Conservation (phyloP, 306 rosid genomes). For the Corylus avellana region DNA sequence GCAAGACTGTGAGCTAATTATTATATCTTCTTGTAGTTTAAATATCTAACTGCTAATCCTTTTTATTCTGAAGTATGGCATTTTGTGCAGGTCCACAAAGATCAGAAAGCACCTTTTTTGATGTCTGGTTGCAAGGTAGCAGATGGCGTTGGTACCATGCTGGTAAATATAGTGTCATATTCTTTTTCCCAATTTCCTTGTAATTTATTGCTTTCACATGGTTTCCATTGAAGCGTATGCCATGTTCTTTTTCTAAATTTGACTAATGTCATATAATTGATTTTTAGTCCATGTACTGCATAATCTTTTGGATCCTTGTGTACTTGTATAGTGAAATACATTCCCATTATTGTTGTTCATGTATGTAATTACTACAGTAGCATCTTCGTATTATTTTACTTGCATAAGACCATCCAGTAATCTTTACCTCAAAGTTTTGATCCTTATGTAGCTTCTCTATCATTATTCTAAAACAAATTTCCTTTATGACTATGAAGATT, state of each 20-base stretch:
- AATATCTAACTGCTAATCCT: conserved; percentile 20
- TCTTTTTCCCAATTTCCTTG: conserved; percentile 4
- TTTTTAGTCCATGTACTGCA: neutral
- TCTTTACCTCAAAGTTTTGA: neutral
- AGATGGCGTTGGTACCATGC: conserved; percentile 94
- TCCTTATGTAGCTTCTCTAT: neutral
- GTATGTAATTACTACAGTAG: neutral
- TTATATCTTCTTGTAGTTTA: conserved; percentile 20
- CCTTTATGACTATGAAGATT: neutral
- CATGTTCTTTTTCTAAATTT: neutral
- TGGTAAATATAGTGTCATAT: conserved; percentile 53
- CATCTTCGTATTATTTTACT: neutral
- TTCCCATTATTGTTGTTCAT: neutral
- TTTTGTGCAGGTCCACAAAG: conserved; percentile 79
- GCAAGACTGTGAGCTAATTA: conserved; percentile 77
- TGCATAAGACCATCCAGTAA: neutral
- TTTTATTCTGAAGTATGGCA: conserved; percentile 36
- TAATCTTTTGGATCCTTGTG: neutral
- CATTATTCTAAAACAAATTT: neutral
- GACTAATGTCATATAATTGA: neutral
- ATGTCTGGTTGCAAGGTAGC: conserved; percentile 99
- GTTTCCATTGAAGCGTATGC: neutral
- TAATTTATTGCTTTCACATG: conserved; percentile 1
- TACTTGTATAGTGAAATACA: neutral
- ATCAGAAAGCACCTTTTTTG: conserved; percentile 79